Percentiles rank a stretch among this genome's conserved stretches.
Evolutionary conservation across 345 rosid genomes (phyloP).

Genomic region (Gossypium raimondii): DNA sequence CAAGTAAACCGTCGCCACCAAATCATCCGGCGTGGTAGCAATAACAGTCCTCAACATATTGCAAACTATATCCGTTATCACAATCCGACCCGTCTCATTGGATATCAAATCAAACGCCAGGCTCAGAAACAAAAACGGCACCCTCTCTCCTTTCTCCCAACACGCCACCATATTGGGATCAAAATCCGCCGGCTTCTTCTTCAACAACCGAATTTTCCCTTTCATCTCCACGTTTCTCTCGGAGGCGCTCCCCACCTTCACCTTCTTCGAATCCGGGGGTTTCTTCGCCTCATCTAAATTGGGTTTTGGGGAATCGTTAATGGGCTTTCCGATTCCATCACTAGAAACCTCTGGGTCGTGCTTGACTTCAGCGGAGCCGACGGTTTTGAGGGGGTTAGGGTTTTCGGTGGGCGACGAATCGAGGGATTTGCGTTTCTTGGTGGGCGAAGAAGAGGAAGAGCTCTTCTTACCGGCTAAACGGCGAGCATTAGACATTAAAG

Average conservation of each 20-base stretch:
- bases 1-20: constrained; percentile 63
- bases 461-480: constrained; percentile 37
- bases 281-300: constrained; percentile 16
- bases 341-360: background rate
- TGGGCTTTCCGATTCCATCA: background rate
- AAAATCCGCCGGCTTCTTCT: constrained; percentile 64
- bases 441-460: constrained; percentile 34
- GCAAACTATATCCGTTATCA: constrained; percentile 80
- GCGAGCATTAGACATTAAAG: constrained; percentile 80
- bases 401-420: constrained; percentile 18
- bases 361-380: background rate
- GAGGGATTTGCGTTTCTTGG: constrained; percentile 42
- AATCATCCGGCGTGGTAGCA: constrained; percentile 69
- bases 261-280: constrained; percentile 18
- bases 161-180: constrained; percentile 46
- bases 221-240: constrained; percentile 45
- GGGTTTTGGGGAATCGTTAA: constrained; percentile 20
- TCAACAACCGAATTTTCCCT: constrained; percentile 51
- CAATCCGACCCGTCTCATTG: constrained; percentile 64
- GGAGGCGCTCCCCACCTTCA: constrained; percentile 25
- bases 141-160: constrained; percentile 74
- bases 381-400: constrained; percentile 17
- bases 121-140: constrained; percentile 70
- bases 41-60: constrained; percentile 85
- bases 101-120: constrained; percentile 72